Percentiles rank a stretch among this genome's conserved stretches.
phyloP scores from a whole-genome alignment of 1,139 yeast genomes.

The Yamadazyma spencermartinsiae region DNA sequence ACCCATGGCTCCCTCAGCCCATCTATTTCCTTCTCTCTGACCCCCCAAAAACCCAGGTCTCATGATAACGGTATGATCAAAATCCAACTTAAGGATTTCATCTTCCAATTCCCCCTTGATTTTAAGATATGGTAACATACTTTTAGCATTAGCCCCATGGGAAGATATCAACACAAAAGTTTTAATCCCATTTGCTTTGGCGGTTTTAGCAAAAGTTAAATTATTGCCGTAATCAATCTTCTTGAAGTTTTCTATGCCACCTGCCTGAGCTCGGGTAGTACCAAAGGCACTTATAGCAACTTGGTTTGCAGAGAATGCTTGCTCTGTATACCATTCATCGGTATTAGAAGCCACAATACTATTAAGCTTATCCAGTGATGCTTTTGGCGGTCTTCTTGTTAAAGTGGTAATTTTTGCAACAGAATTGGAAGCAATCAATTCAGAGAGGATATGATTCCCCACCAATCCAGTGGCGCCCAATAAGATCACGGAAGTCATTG shows the following conservation, averaged over 20 bases:
- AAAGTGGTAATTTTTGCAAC: constrained; percentile 43
- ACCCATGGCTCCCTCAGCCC: constrained; percentile 20
- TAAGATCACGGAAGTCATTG: constrained; percentile 22
- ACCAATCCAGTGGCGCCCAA: constrained; percentile 67
- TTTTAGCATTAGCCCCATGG: constrained; percentile 53
- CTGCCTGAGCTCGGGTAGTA: constrained; percentile 69
- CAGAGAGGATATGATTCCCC: constrained; percentile 48
- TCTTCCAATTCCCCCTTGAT: constrained; percentile 68
- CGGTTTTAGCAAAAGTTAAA: constrained; percentile 63
- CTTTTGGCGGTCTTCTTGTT: constrained; percentile 39
- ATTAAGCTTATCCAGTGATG: constrained; percentile 22
- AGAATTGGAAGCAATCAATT: constrained; percentile 29
- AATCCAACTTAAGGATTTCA: constrained; percentile 54
- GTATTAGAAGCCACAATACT: constrained; percentile 38
- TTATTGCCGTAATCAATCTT: constrained; percentile 72
- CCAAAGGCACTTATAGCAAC: constrained; percentile 50
- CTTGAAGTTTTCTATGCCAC: constrained; percentile 56
- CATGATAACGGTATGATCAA: constrained; percentile 66
- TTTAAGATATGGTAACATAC: constrained; percentile 56
- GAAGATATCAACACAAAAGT: constrained; percentile 67
- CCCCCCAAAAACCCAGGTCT: constrained; percentile 74
- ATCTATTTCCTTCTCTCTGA: constrained; percentile 40
- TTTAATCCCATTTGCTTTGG: constrained; percentile 62
- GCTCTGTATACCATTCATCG: constrained; percentile 38
- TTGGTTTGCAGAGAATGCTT: constrained; percentile 11